These are phyloP conservation scores for Phytophthora syringae DNA, from an alignment of 352 stramenopile species.

Conservation along the genomic window DNA sequence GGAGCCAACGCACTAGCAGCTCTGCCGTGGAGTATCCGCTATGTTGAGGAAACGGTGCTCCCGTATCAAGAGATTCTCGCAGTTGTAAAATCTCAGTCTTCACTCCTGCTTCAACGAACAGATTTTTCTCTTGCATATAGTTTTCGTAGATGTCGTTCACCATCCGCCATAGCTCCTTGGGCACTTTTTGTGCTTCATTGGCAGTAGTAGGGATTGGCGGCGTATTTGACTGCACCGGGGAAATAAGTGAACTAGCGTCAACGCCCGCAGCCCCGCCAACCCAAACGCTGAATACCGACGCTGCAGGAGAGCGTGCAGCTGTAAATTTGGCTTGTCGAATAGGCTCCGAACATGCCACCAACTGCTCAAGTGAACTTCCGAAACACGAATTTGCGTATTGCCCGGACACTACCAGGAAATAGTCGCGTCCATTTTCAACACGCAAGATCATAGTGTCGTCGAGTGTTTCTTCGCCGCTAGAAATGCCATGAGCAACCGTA, in stretches of 20 bases:
- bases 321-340: constrained; percentile 72
- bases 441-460: constrained; percentile 97
- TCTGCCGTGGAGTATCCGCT: constrained; percentile 93
- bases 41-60: constrained; percentile 79
- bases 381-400: constrained; percentile 95
- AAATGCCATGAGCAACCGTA: constrained; percentile 88
- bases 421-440: constrained; percentile 96
- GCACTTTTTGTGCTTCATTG: constrained; percentile 78
- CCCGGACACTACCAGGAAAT: constrained; percentile 94
- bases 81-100: constrained; percentile 75
- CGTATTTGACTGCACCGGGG: constrained; percentile 42
- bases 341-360: constrained; percentile 91
- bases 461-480: constrained; percentile 90
- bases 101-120: constrained; percentile 82
- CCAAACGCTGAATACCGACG: constrained; percentile 56
- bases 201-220: constrained; percentile 31
- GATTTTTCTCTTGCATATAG: constrained; percentile 77
- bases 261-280: constrained; percentile 40
- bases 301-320: constrained; percentile 23
- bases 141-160: constrained; percentile 95
- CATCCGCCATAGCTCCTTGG: constrained; percentile 98
- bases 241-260: constrained; percentile 30
- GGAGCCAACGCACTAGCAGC: constrained; percentile 91
- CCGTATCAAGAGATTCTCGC: constrained; percentile 94
- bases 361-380: constrained; percentile 94